Percentiles rank a stretch among this genome's conserved stretches.
Conservation (phyloP, 202 grass and related monocot species). For the Zoysia matrella region DNA sequence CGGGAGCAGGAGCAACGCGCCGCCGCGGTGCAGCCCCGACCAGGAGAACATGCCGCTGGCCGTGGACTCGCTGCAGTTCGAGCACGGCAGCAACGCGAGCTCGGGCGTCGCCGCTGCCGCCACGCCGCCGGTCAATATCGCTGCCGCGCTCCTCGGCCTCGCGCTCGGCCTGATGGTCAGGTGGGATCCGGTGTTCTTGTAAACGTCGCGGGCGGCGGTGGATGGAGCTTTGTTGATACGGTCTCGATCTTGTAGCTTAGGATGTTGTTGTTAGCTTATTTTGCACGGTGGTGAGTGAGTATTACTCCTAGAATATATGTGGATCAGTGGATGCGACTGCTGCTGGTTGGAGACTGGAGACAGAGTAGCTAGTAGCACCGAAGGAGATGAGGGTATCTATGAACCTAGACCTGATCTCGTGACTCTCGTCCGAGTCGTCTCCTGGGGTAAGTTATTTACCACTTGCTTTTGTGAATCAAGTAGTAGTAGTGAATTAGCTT, state of each 20-base stretch:
- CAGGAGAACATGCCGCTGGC: slow-evolving; percentile 99
- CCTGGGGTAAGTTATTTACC: no score
- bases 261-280: slow-evolving; percentile 32
- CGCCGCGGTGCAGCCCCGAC: slow-evolving; percentile 79
- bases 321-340: no score
- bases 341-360: no score
- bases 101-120: slow-evolving; percentile 8
- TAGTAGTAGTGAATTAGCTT: no score
- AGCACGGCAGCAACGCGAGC: slow-evolving; percentile 45
- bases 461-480: no score
- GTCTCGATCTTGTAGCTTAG: slow-evolving; percentile 37
- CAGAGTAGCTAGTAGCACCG: no score
- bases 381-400: no score
- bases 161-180: slow-evolving; percentile 13
- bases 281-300: slow-evolving; percentile 38
- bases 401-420: no score
- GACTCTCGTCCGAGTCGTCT: no score
- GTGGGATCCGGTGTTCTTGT: slow-evolving; percentile 35
- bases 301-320: background rate
- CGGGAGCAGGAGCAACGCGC: slow-evolving; percentile 7
- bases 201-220: background rate
- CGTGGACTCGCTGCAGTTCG: slow-evolving; percentile 95
- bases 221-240: slow-evolving; percentile 40
- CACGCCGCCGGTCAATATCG: background rate
- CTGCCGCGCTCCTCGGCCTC: slow-evolving; percentile 9